Conservation (phyloP, 176 grass and related monocot genomes). For the Oryza punctata region DNA sequence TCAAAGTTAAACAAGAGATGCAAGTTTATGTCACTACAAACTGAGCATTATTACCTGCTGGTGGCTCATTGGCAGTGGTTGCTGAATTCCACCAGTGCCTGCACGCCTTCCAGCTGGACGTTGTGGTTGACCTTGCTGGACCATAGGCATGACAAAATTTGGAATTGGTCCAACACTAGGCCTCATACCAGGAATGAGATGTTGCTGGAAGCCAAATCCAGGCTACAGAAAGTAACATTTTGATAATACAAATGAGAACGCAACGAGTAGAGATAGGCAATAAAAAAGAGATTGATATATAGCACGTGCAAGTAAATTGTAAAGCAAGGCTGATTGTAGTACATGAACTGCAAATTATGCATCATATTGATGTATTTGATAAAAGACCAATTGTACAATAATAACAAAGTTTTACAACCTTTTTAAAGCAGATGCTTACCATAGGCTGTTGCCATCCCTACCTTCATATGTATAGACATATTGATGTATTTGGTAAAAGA, state of each 20-base stretch:
- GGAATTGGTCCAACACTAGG: constrained; percentile 60
- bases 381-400: background rate
- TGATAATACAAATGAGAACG: background rate
- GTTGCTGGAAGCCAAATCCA: constrained; percentile 78
- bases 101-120: constrained; percentile 51
- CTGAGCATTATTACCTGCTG: constrained; percentile 46
- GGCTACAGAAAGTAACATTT: constrained; percentile 36
- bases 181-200: constrained; percentile 76
- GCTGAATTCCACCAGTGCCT: constrained; percentile 56
- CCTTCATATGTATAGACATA: background rate
- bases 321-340: background rate
- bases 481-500: too few species aligned
- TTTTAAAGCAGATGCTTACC: background rate
- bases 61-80: constrained; percentile 56
- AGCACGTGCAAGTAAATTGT: background rate
- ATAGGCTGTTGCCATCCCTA: background rate
- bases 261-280: background rate
- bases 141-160: constrained; percentile 68
- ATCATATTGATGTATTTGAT: background rate
- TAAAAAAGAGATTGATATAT: background rate
- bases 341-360: background rate
- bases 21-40: background rate
- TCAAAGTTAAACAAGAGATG: background rate
- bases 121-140: constrained; percentile 67
- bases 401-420: background rate